Evolutionary conservation across 208 protist species (phyloP).

Genomic region (Acanthamoeba lenticulata): DNA sequence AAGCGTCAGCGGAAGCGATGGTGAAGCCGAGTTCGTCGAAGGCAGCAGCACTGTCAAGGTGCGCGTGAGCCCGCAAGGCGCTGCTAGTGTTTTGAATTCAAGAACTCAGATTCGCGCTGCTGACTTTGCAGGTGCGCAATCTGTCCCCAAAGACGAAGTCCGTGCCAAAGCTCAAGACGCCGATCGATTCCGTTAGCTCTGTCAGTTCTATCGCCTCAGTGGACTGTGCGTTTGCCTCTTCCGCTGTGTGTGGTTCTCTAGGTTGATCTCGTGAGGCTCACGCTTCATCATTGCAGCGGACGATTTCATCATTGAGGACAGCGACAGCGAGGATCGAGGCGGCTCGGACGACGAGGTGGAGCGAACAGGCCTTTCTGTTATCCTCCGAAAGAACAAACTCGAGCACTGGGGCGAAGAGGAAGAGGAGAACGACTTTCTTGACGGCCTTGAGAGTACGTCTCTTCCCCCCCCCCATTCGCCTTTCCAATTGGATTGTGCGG

Average conservation of each 20-base stretch:
- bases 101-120: too few species aligned
- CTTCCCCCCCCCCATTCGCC: neutral
- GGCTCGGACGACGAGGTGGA: slow-evolving; percentile 44
- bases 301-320: slow-evolving; percentile 50
- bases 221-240: neutral
- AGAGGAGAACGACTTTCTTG: slow-evolving; percentile 42
- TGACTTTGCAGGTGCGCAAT: neutral
- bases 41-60: slow-evolving; percentile 64
- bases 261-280: neutral
- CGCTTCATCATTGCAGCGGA: neutral
- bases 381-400: slow-evolving; percentile 56
- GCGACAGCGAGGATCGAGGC: slow-evolving; percentile 36
- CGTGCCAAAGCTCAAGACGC: neutral
- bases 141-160: neutral
- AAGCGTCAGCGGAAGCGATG: neutral
- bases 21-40: slow-evolving; percentile 44
- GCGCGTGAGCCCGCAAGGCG: neutral
- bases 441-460: slow-evolving; percentile 49
- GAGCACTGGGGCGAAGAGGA: slow-evolving; percentile 61
- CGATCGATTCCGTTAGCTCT: neutral
- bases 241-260: neutral
- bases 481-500: too few species aligned
- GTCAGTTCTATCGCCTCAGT: neutral
- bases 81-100: too few species aligned
- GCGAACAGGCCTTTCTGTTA: slow-evolving; percentile 49